Percentiles rank a stretch among this genome's conserved stretches.
Evolutionary conservation across 2,329 filamentous ascomycete genomes (phyloP).

Genomic region (Fusarium oxysporum): DNA sequence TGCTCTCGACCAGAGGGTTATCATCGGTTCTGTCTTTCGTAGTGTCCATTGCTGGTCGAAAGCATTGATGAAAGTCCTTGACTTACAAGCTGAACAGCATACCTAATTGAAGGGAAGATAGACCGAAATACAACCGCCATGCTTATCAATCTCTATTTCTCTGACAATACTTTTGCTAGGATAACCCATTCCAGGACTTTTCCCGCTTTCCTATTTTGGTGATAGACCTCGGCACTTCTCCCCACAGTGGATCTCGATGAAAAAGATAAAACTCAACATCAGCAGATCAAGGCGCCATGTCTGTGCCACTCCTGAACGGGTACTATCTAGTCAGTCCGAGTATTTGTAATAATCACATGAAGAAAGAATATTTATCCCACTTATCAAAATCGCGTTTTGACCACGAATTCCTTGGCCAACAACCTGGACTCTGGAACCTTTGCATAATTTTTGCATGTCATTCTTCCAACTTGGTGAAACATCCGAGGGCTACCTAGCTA

Average conservation of each 20-base stretch:
- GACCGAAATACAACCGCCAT: not conserved
- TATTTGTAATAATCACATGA: not conserved
- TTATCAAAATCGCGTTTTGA: not conserved
- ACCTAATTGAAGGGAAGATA: not conserved
- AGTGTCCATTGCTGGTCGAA: not conserved
- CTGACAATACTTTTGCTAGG: not conserved
- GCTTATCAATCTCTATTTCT: not conserved
- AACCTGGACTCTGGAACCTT: not conserved
- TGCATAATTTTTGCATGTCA: not conserved
- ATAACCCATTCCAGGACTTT: not conserved
- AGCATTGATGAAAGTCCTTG: not conserved
- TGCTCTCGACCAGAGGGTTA: not conserved
- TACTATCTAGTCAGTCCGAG: not conserved
- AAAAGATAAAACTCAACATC: not conserved
- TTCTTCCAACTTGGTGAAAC: not conserved
- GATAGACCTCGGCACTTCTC: not conserved
- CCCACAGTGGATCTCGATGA: not conserved
- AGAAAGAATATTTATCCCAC: not conserved
- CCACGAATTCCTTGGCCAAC: not conserved
- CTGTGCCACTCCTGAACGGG: not conserved
- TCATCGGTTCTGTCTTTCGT: not conserved
- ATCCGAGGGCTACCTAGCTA: not conserved
- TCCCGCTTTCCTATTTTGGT: not conserved
- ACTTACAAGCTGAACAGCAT: not conserved
- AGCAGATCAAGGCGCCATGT: not conserved